phyloP scores from a whole-genome alignment of 176 grass and related monocot genomes.

The Lolium perenne region DNA sequence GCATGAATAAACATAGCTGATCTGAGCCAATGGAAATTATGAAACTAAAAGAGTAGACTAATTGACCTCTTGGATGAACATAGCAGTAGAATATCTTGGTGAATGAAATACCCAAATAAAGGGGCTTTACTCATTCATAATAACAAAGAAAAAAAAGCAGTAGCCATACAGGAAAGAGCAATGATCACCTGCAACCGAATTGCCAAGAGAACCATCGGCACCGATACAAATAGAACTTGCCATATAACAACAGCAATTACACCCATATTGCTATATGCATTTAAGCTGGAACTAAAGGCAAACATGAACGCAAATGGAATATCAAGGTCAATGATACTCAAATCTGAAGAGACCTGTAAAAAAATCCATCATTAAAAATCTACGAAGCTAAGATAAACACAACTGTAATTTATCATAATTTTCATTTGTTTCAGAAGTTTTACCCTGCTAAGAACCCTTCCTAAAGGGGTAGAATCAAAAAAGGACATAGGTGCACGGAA shows the following conservation, averaged over 20 bases:
- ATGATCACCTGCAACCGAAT: conserved; percentile 73
- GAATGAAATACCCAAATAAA: conserved; percentile 4
- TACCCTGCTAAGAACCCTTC: conserved; percentile 88
- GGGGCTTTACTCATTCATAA: no score
- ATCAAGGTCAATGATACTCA: conserved; percentile 93
- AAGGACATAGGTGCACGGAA: conserved; percentile 90
- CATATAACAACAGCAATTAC: conserved; percentile 85
- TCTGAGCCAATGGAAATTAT: neutral
- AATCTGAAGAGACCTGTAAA: conserved; percentile 78
- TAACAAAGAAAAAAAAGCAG: no score
- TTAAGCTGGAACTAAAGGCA: conserved; percentile 56
- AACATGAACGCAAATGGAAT: conserved; percentile 74
- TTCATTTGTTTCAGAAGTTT: conserved; percentile 40
- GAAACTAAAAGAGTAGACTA: no score
- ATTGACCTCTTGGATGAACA: neutral
- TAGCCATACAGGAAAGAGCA: neutral
- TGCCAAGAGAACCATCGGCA: conserved; percentile 68
- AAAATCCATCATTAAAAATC: neutral
- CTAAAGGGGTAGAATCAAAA: conserved; percentile 89
- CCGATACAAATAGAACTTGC: conserved; percentile 81
- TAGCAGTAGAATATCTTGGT: conserved; percentile 17
- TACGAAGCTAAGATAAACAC: neutral
- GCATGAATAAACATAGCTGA: conserved; percentile 29
- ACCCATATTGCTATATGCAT: conserved; percentile 78
- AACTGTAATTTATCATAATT: neutral